Conservation (phyloP, 2,329 filamentous ascomycete species). For the Aureobasidium subglaciale region DNA sequence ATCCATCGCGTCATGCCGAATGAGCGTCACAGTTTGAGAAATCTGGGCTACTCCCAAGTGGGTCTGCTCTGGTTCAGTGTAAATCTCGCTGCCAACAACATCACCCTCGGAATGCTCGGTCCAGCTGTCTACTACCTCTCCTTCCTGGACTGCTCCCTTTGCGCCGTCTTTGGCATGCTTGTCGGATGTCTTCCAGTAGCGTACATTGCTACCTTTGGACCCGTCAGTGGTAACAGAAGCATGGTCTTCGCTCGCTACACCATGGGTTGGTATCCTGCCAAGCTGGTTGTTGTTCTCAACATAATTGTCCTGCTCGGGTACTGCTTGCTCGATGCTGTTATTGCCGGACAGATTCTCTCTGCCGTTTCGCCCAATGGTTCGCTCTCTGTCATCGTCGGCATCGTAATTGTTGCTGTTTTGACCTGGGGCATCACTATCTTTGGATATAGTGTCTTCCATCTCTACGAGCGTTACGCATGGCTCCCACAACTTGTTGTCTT, state of each 20-base stretch:
- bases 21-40: slow-evolving; percentile 46
- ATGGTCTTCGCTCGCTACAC: slow-evolving; percentile 55
- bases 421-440: slow-evolving; percentile 60
- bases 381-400: slow-evolving; percentile 59
- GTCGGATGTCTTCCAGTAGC: slow-evolving; percentile 49
- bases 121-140: slow-evolving; percentile 52
- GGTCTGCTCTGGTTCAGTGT: slow-evolving; percentile 55
- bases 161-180: slow-evolving; percentile 51
- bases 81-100: slow-evolving; percentile 57
- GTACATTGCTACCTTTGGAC: slow-evolving; percentile 57
- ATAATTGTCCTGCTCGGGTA: slow-evolving; percentile 56
- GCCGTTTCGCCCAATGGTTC: slow-evolving; percentile 52
- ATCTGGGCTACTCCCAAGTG: slow-evolving; percentile 35
- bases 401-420: slow-evolving; percentile 57
- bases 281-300: slow-evolving; percentile 56
- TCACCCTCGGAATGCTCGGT: slow-evolving; percentile 58
- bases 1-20: slow-evolving; percentile 51
- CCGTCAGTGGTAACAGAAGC: slow-evolving; percentile 54
- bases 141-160: slow-evolving; percentile 50
- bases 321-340: slow-evolving; percentile 55
- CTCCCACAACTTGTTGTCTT: slow-evolving; percentile 56
- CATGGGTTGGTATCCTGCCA: slow-evolving; percentile 61
- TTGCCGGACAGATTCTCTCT: slow-evolving; percentile 61
- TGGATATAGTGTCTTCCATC: slow-evolving; percentile 60
- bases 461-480: slow-evolving; percentile 62